Evolutionary conservation across 495 filamentous ascomycete genomes (phyloP), one percentile per base, ranked within the genome.

Genomic region (Daldinia loculata): DNA sequence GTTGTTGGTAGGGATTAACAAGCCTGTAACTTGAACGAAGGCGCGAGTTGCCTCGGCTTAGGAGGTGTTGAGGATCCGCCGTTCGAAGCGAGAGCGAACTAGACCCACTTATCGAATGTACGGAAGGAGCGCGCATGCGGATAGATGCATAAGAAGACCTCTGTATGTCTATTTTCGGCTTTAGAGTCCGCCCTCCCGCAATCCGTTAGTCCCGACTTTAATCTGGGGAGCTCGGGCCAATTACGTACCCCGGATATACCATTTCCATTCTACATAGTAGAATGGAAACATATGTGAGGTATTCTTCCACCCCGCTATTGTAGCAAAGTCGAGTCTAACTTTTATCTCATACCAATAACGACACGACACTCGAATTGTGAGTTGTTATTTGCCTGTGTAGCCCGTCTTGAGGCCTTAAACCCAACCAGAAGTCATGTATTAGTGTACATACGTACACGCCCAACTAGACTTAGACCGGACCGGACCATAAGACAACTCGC

Each of bases 211-310:
- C 14, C 17, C 0, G 6, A 22, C 17, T 22, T 15, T n/a, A 14
- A 17, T 19, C 32, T 51, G 14, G 24, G n/a, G 59, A 68, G 70
- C 65, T 68, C 48, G 24, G 70, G 38, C 65, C 70, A 72, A 72
- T 72, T 72, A 68, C 70, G 65, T 62, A 68, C 43, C 36, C 27
- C 36, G 29, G 69, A 72, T 61, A 73, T 69, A 7, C 17, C 22
- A 66, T 69, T 58, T 67, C 6, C n/a, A n/a, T n/a, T n/a, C n/a
- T n/a, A n/a, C n/a, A n/a, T n/a, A n/a, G n/a, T n/a, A n/a, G n/a
- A n/a, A n/a, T n/a, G n/a, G n/a, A n/a, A n/a, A n/a, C n/a, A n/a
- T n/a, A n/a, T n/a, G n/a, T n/a, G n/a, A n/a, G n/a, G n/a, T n/a
- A n/a, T 58, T 67, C 6, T 51, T 32, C 30, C 57, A 19, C 53